These are phyloP conservation scores for Talaromyces marneffei DNA, from an alignment of 2,329 filamentous ascomycete genomes.

Conservation along the genomic window DNA sequence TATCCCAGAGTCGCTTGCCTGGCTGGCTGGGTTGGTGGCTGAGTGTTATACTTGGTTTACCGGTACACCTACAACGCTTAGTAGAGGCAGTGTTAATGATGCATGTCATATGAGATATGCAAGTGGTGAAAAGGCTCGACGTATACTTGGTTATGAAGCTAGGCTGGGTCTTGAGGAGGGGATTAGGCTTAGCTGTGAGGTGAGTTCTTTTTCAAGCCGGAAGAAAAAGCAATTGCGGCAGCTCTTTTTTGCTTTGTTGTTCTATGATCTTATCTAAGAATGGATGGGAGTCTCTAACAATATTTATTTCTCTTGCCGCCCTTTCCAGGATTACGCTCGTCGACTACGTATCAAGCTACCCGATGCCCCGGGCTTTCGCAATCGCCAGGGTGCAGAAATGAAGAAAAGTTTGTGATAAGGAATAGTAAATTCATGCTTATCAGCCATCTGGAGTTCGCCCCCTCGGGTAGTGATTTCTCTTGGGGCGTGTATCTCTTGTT, in stretches of 20 bases:
- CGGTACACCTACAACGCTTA: slow-evolving; percentile 43
- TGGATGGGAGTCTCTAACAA: slow-evolving; percentile 37
- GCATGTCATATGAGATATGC: slow-evolving; percentile 50
- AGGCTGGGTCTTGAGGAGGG: slow-evolving; percentile 48
- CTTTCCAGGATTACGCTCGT: slow-evolving; percentile 28
- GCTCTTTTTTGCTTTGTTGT: background rate
- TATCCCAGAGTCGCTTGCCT: slow-evolving; percentile 47
- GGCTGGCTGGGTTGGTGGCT: slow-evolving; percentile 41
- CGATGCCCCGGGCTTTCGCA: background rate
- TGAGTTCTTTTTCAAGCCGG: slow-evolving; percentile 21
- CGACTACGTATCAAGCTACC: slow-evolving; percentile 24
- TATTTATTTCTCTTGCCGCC: background rate
- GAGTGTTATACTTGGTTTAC: slow-evolving; percentile 46
- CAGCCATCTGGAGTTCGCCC: background rate
- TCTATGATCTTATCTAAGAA: slow-evolving; percentile 20
- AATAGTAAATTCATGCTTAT: background rate
- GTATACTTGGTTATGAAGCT: slow-evolving; percentile 49
- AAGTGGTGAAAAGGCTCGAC: slow-evolving; percentile 47
- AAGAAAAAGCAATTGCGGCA: background rate
- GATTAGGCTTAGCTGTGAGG: slow-evolving; percentile 45
- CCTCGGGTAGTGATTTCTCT: background rate
- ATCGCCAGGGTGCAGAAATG: background rate
- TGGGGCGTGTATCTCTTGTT: background rate
- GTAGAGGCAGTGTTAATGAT: slow-evolving; percentile 52
- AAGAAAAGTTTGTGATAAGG: background rate